Evolutionary conservation across 257 asterid genomes (phyloP).

Genomic region (Thymus mandschuricus): DNA sequence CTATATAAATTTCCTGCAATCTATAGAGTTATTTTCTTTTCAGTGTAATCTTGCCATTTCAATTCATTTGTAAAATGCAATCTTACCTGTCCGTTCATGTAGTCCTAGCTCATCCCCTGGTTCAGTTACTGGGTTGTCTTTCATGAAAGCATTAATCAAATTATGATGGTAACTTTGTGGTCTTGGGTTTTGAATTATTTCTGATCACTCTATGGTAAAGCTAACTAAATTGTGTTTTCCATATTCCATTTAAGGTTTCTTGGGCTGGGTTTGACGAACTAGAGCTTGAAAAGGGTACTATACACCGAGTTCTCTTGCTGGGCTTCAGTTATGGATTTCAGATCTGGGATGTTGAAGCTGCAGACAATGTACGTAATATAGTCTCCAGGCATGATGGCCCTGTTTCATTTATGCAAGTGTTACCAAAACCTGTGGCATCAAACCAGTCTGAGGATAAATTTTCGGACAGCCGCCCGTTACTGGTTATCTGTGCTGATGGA

Average conservation of each 20-base stretch:
- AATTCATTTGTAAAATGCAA: too few species aligned
- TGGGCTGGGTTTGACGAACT: conserved; percentile 78
- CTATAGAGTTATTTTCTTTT: too few species aligned
- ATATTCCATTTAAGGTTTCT: conserved; percentile 54
- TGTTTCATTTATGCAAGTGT: conserved; percentile 76
- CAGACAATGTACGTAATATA: conserved; percentile 72
- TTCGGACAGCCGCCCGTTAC: conserved; percentile 71
- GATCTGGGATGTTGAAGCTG: conserved; percentile 94
- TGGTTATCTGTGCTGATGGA: conserved; percentile 79
- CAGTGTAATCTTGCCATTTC: too few species aligned
- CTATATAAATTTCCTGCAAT: too few species aligned
- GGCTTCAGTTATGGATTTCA: conserved; percentile 81
- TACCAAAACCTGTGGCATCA: conserved; percentile 59
- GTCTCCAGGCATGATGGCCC: conserved; percentile 92
- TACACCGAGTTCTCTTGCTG: conserved; percentile 58
- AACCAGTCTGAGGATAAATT: conserved; percentile 60
- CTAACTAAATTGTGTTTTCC: conserved; percentile 23
- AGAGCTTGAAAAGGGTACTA: conserved; percentile 52
- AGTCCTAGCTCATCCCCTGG: too few species aligned
- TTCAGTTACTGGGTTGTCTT: neutral
- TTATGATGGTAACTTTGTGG: neutral
- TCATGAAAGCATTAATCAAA: neutral
- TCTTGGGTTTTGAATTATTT: neutral
- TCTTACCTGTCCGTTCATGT: too few species aligned
- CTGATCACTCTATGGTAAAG: neutral